These are phyloP conservation scores for Cyberlindnera subsufficiens DNA, from an alignment of 805 yeast genomes.

Conservation along the genomic window DNA sequence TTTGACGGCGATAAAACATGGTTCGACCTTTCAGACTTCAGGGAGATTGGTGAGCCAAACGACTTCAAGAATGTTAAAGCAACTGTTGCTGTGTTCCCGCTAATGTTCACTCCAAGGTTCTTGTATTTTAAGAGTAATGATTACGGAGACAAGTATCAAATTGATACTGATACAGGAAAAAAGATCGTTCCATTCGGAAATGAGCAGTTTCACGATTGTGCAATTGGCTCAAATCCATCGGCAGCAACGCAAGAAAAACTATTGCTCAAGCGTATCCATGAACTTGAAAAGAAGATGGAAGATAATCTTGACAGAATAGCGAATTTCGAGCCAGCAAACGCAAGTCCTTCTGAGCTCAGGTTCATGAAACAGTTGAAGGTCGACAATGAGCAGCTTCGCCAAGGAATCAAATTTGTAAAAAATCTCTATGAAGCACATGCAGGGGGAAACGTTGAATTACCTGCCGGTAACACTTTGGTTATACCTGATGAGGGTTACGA, in stretches of 20 bases:
- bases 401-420: conserved; percentile 16
- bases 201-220: conserved; percentile 59
- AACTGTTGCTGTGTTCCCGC: conserved; percentile 47
- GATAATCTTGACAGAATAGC: conserved; percentile 25
- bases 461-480: neutral
- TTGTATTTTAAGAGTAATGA: conserved; percentile 62
- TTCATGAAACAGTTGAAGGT: conserved; percentile 14
- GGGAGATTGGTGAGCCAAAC: conserved; percentile 44
- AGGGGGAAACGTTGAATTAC: conserved; percentile 2
- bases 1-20: conserved; percentile 54
- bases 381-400: conserved; percentile 18
- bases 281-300: conserved; percentile 25
- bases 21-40: conserved; percentile 59
- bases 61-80: conserved; percentile 32
- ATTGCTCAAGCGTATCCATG: conserved; percentile 20
- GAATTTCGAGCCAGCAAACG: conserved; percentile 22
- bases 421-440: conserved; percentile 8
- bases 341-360: conserved; percentile 11
- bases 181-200: conserved; percentile 41
- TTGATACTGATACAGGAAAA: conserved; percentile 31
- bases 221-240: conserved; percentile 31
- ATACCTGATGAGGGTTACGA: conserved; percentile 10
- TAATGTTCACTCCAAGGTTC: conserved; percentile 64
- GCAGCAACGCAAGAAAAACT: conserved; percentile 37
- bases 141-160: conserved; percentile 35